A percentile compares a stretch with the other conserved stretches of the same genome.
Evolutionary conservation across 176 grass and related monocot species (phyloP).

Genomic region (Luzula sylvatica): DNA sequence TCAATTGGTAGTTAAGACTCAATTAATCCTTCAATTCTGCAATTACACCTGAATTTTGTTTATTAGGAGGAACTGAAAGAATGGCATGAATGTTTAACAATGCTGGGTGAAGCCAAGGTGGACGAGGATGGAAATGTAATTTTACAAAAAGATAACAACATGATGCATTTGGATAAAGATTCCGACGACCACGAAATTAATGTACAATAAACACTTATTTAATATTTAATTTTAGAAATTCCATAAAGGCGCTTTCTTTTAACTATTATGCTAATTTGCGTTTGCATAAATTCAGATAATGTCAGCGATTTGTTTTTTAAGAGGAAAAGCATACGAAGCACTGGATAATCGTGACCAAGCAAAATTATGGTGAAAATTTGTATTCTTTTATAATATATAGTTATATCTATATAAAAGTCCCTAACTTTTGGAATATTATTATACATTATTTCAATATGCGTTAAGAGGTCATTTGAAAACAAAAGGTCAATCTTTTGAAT

Average conservation of each 20-base stretch:
- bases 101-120: conserved; percentile 93
- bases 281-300: conserved; percentile 45
- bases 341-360: conserved; percentile 86
- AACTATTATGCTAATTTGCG: too few species aligned
- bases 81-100: conserved; percentile 91
- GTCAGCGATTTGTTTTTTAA: conserved; percentile 88
- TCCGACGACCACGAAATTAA: conserved; percentile 84
- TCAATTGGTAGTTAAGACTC: too few species aligned
- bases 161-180: conserved; percentile 91
- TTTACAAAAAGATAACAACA: conserved; percentile 66
- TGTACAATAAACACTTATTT: conserved; percentile 22
- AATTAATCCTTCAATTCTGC: background rate
- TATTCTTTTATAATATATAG: conserved; percentile 3
- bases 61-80: conserved; percentile 86
- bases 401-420: too few species aligned
- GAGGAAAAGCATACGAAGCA: conserved; percentile 93
- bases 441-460: too few species aligned
- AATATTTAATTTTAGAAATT: conserved; percentile 3
- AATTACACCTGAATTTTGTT: conserved; percentile 5
- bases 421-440: too few species aligned
- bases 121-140: conserved; percentile 74
- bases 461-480: too few species aligned
- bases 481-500: too few species aligned
- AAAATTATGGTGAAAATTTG: conserved; percentile 56
- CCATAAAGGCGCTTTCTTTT: too few species aligned